Evolutionary conservation across 305 asterid species (phyloP), one percentile per base, ranked within the genome.

Genomic region (Andrographis paniculata): DNA sequence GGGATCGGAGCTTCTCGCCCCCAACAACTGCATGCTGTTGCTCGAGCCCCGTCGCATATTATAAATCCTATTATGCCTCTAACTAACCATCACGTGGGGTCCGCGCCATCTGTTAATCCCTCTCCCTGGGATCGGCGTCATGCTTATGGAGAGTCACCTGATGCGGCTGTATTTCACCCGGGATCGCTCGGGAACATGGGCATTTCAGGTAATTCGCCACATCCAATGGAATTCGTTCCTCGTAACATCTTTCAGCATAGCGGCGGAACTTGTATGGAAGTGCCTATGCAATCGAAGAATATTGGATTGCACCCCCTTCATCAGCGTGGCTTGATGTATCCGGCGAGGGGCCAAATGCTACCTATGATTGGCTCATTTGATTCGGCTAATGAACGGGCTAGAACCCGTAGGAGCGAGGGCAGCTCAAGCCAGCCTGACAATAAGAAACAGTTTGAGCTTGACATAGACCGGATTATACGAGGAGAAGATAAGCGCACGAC

Each of bases 401-500:
- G 95, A 69, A 78, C 37, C 50, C 94, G 91, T 54, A 74, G 95
- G 62, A 75, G 48, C 53, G 97, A 85, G 58, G 76, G 85, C 63
- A 77, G 61, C 65, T 61, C 78, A 1, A 75, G 69, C 52, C 94
- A 83, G 61, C 42, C 78, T 50, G 96, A 83, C 67, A 86, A 78
- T 72, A 91, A 82, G 72, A 91, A 81, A 61, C 99, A 91, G 70
- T 91, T 91, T 76, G 99, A 87, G 75, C 79, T 84, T 14, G 81
- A 84, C 60, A 59, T 80, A 52, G 79, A 69, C 15, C 80, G 68
- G 71, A 84, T 84, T 61, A 60, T 40, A 48, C 60, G 28, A 35
- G 84, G 88, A 6, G 84, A 70, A 63, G 95, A 84, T 67, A 55
- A 59, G 44, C 69, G 93, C 39, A 80, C 95, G 4, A 84, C 95